Percentiles rank a stretch among this genome's conserved stretches.
phyloP scores from a whole-genome alignment of 768 basidiomycete species.

The Russula abietina region DNA sequence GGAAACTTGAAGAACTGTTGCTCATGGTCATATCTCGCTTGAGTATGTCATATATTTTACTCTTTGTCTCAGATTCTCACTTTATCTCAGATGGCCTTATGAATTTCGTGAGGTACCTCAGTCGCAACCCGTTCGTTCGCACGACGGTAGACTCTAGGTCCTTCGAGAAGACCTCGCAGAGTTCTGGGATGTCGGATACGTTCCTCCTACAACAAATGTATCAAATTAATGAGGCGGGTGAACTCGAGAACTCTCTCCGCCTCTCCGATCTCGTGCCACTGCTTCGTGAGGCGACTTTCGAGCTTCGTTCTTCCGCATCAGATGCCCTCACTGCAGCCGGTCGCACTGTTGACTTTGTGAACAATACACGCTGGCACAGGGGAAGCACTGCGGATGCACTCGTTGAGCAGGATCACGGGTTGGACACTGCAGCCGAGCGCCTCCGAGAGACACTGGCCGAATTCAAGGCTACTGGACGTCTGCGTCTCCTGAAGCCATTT shows the following conservation, averaged over 20 bases:
- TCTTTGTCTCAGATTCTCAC: slow-evolving; percentile 1
- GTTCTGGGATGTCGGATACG: slow-evolving; percentile 31
- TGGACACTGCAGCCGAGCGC: slow-evolving; percentile 29
- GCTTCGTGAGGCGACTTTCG: slow-evolving; percentile 33
- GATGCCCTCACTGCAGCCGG: slow-evolving; percentile 29
- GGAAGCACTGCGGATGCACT: slow-evolving; percentile 23
- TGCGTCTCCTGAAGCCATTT: slow-evolving; percentile 41
- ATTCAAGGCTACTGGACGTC: slow-evolving; percentile 34
- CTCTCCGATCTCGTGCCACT: slow-evolving; percentile 35
- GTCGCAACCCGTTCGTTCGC: slow-evolving; percentile 18
- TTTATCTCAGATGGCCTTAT: slow-evolving; percentile 33
- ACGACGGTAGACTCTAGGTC: slow-evolving; percentile 9
- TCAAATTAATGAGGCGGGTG: slow-evolving; percentile 27
- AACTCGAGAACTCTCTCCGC: slow-evolving; percentile 31
- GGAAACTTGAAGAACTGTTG: slow-evolving; percentile 34
- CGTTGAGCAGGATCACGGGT: slow-evolving; percentile 21
- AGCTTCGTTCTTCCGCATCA: slow-evolving; percentile 33
- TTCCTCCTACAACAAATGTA: slow-evolving; percentile 34
- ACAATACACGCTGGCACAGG: slow-evolving; percentile 33
- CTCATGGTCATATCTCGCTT: slow-evolving; percentile 33
- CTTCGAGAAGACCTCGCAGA: slow-evolving; percentile 13
- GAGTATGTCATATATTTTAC: slow-evolving; percentile 27
- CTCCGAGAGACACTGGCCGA: slow-evolving; percentile 30
- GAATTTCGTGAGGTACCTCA: slow-evolving; percentile 31
- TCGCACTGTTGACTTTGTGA: slow-evolving; percentile 31